phyloP scores from a whole-genome alignment of 352 stramenopile species.

The Bremia lactucae region DNA sequence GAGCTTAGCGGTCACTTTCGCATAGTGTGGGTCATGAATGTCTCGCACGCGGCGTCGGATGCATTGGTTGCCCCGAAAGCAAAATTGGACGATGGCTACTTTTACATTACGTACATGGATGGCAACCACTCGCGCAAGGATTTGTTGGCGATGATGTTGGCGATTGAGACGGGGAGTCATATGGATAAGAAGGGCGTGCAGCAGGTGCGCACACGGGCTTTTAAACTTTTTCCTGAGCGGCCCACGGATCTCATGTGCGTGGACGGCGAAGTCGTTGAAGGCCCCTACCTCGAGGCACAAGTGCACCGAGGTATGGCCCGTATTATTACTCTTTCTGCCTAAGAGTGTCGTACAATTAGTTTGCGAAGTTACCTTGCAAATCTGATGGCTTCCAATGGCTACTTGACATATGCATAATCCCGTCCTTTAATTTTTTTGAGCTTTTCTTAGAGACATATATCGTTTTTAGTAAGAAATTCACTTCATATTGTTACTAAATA shows the following conservation, averaged over 20 bases:
- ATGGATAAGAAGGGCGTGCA: slow-evolving; percentile 29
- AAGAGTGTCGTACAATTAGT: slow-evolving; percentile 2
- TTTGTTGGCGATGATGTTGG: slow-evolving; percentile 33
- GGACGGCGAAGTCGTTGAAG: slow-evolving; percentile 44
- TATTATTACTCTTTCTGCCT: slow-evolving; percentile 29
- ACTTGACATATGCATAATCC: too few relatives aligned
- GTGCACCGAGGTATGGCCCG: slow-evolving; percentile 49
- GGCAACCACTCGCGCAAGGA: slow-evolving; percentile 27
- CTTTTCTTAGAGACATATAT: too few relatives aligned
- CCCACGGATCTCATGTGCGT: slow-evolving; percentile 41
- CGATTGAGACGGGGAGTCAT: slow-evolving; percentile 41
- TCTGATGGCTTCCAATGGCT: too few relatives aligned
- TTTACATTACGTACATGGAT: slow-evolving; percentile 47
- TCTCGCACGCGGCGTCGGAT: slow-evolving; percentile 42
- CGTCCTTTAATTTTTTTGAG: too few relatives aligned
- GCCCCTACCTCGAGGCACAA: slow-evolving; percentile 35
- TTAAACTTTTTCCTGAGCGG: slow-evolving; percentile 33
- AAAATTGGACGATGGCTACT: slow-evolving; percentile 47
- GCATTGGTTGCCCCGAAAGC: slow-evolving; percentile 32
- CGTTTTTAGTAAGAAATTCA: too few relatives aligned
- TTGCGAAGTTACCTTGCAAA: slow-evolving; percentile 4
- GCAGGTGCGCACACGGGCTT: slow-evolving; percentile 47
- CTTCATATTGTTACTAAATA: too few relatives aligned
- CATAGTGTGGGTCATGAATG: slow-evolving; percentile 59
- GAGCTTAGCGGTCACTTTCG: slow-evolving; percentile 40